Percentiles rank a stretch among this genome's conserved stretches.
phyloP scores from a whole-genome alignment of 169 alveolate species.

The Eimeria sp. region DNA sequence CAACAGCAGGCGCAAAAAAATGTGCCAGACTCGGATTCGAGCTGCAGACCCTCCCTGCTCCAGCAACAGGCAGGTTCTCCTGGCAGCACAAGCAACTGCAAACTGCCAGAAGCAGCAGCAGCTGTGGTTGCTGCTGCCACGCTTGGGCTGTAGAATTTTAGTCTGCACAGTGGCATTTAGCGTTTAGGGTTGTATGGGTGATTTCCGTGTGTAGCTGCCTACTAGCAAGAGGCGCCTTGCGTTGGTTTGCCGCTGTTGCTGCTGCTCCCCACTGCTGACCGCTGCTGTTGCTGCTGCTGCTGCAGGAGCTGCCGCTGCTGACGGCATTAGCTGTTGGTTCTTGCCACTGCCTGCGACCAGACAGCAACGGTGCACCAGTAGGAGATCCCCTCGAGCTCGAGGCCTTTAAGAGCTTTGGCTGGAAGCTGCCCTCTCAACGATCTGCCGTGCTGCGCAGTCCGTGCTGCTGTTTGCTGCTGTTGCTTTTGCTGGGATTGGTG shows the following conservation, averaged over 20 bases:
- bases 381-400: constrained; percentile 99
- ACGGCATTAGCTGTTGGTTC: constrained; percentile 96
- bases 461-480: constrained; percentile 83
- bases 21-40: background rate
- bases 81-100: background rate
- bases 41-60: constrained; percentile 20
- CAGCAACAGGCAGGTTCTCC: constrained; percentile 5
- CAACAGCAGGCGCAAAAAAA: background rate
- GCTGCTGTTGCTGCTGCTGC: constrained; percentile 26
- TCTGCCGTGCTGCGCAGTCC: constrained; percentile 46
- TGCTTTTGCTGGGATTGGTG: constrained; percentile 90
- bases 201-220: background rate
- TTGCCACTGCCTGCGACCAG: constrained; percentile 96
- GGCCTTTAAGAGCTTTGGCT: constrained; percentile 65
- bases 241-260: background rate
- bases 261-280: constrained; percentile 16
- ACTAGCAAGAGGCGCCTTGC: background rate
- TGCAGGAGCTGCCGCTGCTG: constrained; percentile 86
- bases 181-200: background rate
- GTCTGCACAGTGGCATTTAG: background rate
- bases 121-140: background rate
- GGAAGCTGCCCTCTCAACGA: constrained; percentile 60
- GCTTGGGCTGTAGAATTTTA: too few relatives aligned
- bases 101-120: background rate
- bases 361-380: constrained; percentile 86